Conservation (phyloP, 1,139 yeast species). For the Yamadazyma sp. region DNA sequence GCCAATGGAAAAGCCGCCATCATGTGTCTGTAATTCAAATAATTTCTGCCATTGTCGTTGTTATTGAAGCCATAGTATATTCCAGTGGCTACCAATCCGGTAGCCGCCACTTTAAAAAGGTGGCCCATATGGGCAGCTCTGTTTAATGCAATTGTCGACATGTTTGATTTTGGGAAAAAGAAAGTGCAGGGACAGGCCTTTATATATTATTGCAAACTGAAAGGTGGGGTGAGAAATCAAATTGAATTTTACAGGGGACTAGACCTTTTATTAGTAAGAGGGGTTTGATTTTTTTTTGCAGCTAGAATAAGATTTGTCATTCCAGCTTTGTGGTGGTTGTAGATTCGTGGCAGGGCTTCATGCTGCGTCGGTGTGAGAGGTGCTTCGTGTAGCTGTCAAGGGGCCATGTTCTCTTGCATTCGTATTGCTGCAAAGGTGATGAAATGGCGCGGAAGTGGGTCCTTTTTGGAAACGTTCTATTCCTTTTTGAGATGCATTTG, state of each 20-base stretch:
- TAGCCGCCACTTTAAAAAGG: background rate
- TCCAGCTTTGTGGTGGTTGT: background rate
- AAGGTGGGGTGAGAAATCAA: background rate
- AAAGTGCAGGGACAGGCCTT: background rate
- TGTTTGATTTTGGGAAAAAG: background rate
- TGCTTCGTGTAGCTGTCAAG: too few relatives aligned
- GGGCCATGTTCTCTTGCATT: too few relatives aligned
- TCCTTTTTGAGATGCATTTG: too few relatives aligned
- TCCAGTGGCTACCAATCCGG: background rate
- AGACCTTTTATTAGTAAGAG: background rate
- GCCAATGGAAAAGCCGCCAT: slow-evolving; percentile 20
- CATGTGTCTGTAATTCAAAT: slow-evolving; percentile 1
- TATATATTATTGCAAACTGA: background rate
- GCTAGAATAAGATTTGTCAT: background rate
- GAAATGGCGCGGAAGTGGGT: background rate
- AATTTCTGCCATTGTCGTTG: slow-evolving; percentile 3
- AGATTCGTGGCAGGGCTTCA: background rate
- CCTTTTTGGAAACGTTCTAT: background rate
- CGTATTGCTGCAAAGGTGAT: background rate
- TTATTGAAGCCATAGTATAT: background rate
- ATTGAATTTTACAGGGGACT: background rate
- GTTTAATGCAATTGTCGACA: slow-evolving; percentile 9
- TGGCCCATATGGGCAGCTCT: background rate
- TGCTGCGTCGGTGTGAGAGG: background rate
- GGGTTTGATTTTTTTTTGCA: background rate